Conservation (phyloP, 768 basidiomycete genomes). For the Punctularia strigosozonata region DNA sequence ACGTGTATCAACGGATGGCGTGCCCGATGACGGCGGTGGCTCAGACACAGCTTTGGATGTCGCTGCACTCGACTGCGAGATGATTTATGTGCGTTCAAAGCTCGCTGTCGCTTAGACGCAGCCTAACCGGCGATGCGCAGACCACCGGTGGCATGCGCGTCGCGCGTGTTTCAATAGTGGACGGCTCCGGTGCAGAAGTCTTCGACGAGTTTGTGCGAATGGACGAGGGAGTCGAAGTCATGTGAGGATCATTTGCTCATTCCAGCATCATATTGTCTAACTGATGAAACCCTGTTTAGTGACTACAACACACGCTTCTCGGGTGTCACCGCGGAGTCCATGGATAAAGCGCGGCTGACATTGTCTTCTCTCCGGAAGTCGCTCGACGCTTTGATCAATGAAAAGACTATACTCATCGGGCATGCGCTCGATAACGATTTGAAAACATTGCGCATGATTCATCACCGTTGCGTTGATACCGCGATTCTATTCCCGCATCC, state of each 20-base stretch:
- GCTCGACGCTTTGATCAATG: constrained; percentile 59
- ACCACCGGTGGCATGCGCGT: constrained; percentile 88
- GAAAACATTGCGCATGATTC: constrained; percentile 79
- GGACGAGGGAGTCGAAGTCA: constrained; percentile 69
- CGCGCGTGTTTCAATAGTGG: constrained; percentile 83
- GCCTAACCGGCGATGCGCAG: too few relatives aligned
- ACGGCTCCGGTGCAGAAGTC: constrained; percentile 58
- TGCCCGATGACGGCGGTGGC: constrained; percentile 10
- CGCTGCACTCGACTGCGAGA: constrained; percentile 90
- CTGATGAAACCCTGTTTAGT: constrained; percentile 26
- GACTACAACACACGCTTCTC: constrained; percentile 92
- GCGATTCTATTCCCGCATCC: constrained; percentile 79
- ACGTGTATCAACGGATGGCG: constrained; percentile 8
- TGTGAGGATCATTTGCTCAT: constrained; percentile 34
- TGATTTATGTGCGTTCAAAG: too few relatives aligned
- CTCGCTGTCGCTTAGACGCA: too few relatives aligned
- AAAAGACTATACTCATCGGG: constrained; percentile 81
- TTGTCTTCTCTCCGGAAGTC: constrained; percentile 55
- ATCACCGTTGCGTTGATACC: constrained; percentile 80
- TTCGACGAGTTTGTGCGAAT: constrained; percentile 77
- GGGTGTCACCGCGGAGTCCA: constrained; percentile 52
- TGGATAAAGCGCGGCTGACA: constrained; percentile 52
- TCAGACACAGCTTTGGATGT: constrained; percentile 49
- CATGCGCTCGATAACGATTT: constrained; percentile 92
- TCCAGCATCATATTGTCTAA: neutral